phyloP scores from a whole-genome alignment of 2,329 filamentous ascomycete species.

The Whalleya microplaca region DNA sequence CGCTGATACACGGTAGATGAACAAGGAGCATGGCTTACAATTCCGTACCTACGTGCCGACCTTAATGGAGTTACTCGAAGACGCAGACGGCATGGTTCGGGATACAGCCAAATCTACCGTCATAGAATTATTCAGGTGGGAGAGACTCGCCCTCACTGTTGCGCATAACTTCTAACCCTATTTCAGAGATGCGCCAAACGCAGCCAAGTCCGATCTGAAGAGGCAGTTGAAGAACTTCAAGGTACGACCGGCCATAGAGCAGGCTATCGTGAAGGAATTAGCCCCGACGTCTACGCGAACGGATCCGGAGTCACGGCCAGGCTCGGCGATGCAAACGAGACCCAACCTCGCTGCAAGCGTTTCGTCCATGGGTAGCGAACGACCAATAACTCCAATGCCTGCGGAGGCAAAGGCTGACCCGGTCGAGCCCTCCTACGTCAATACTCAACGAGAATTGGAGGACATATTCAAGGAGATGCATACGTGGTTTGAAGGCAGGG shows the following conservation, averaged over 20 bases:
- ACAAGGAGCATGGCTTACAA: conserved; percentile 75
- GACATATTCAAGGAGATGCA: conserved; percentile 84
- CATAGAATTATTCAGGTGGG: conserved; percentile 81
- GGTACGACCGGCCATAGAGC: conserved; percentile 83
- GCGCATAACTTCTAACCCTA: conserved; percentile 15
- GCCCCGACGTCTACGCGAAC: conserved; percentile 51
- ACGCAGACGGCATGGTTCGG: conserved; percentile 85
- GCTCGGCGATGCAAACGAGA: conserved; percentile 41
- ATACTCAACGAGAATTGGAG: conserved; percentile 85
- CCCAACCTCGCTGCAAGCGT: conserved; percentile 54
- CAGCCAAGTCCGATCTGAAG: conserved; percentile 87
- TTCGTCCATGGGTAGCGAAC: conserved; percentile 52
- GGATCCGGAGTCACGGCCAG: conserved; percentile 45
- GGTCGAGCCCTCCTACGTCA: conserved; percentile 81
- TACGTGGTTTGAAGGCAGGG: conserved; percentile 80
- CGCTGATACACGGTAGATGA: conserved; percentile 64
- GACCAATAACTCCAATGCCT: conserved; percentile 63
- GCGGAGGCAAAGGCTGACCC: conserved; percentile 65
- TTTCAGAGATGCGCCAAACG: conserved; percentile 71
- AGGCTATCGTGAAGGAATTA: conserved; percentile 77
- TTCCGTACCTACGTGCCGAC: conserved; percentile 83
- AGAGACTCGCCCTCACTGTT: neutral
- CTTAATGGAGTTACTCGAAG: conserved; percentile 85
- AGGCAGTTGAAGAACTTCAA: conserved; percentile 82
- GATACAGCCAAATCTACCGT: conserved; percentile 82